Percentiles rank a stretch among this genome's conserved stretches.
Conservation (phyloP, 768 basidiomycete species). For the Boletus reticulatus region DNA sequence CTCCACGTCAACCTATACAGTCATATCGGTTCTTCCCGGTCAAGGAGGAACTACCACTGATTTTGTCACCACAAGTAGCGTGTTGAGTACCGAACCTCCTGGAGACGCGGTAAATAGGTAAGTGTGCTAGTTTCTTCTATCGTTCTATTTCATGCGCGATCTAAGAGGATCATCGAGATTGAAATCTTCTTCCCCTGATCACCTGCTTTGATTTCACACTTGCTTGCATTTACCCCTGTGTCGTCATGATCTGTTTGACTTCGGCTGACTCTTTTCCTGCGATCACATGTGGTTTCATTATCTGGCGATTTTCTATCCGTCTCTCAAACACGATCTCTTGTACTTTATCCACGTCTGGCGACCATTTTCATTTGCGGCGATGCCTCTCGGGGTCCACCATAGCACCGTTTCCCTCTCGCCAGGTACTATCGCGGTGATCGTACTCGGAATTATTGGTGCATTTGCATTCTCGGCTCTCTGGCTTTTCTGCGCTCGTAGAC, state of each 20-base stretch:
- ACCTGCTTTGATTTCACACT: constrained; percentile 2
- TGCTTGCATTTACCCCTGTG: constrained; percentile 16
- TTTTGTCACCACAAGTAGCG: constrained; percentile 19
- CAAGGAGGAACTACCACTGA: constrained; percentile 14
- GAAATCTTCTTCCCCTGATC: neutral
- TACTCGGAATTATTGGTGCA: constrained; percentile 25
- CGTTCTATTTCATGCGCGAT: constrained; percentile 2
- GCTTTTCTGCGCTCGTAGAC: constrained; percentile 33
- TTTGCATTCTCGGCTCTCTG: constrained; percentile 27
- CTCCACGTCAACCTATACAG: constrained; percentile 18
- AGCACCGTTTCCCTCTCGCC: constrained; percentile 19
- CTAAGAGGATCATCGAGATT: constrained; percentile 9
- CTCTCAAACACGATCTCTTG: constrained; percentile 2
- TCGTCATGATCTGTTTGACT: constrained; percentile 14
- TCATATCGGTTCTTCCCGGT: constrained; percentile 17
- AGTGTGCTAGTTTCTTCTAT: constrained; percentile 1
- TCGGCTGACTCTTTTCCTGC: constrained; percentile 17
- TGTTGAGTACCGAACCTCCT: constrained; percentile 23
- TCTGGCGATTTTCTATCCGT: constrained; percentile 5
- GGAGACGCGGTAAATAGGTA: constrained; percentile 11
- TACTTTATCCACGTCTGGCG: constrained; percentile 1
- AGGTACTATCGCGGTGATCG: constrained; percentile 22
- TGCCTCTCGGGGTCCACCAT: constrained; percentile 1
- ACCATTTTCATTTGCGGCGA: constrained; percentile 3
- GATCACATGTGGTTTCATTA: constrained; percentile 12